A percentile compares a stretch with the other conserved stretches of the same genome.
phyloP scores from a whole-genome alignment of 2,329 filamentous ascomycete genomes.

The Diplocarpon rosae region DNA sequence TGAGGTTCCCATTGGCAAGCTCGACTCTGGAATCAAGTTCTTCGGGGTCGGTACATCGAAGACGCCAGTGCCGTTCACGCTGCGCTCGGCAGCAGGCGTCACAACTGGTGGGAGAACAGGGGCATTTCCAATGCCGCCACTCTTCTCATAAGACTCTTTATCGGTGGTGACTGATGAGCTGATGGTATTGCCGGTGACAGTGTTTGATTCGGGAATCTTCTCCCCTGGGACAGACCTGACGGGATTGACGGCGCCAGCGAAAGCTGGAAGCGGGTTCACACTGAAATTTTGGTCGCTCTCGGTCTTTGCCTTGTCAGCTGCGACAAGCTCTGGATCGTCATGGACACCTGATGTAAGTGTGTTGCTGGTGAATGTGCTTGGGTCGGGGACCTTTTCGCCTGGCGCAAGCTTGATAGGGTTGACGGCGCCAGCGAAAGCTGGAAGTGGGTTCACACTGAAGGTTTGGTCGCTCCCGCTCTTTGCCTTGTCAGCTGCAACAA shows the following conservation, averaged over 20 bases:
- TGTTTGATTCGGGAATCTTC: constrained; percentile 58
- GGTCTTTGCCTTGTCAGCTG: constrained; percentile 30
- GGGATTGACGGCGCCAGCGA: constrained; percentile 61
- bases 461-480: constrained; percentile 32
- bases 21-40: constrained; percentile 72
- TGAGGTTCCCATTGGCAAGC: constrained; percentile 50
- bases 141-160: constrained; percentile 76
- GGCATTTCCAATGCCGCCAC: constrained; percentile 42
- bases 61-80: constrained; percentile 27
- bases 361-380: constrained; percentile 51
- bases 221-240: constrained; percentile 71
- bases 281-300: constrained; percentile 37
- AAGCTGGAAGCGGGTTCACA: constrained; percentile 51
- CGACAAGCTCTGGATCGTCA: constrained; percentile 71
- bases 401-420: constrained; percentile 75
- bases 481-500: constrained; percentile 42
- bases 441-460: constrained; percentile 49
- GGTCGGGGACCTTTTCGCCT: constrained; percentile 69
- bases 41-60: constrained; percentile 43
- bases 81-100: constrained; percentile 31
- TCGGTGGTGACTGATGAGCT: constrained; percentile 68
- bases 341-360: constrained; percentile 62
- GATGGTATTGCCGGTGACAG: constrained; percentile 54
- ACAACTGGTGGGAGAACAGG: constrained; percentile 29
- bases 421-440: constrained; percentile 50